Evolutionary conservation across 2,329 filamentous ascomycete species (phyloP).

Genomic region (Trichoderma endophyticum): DNA sequence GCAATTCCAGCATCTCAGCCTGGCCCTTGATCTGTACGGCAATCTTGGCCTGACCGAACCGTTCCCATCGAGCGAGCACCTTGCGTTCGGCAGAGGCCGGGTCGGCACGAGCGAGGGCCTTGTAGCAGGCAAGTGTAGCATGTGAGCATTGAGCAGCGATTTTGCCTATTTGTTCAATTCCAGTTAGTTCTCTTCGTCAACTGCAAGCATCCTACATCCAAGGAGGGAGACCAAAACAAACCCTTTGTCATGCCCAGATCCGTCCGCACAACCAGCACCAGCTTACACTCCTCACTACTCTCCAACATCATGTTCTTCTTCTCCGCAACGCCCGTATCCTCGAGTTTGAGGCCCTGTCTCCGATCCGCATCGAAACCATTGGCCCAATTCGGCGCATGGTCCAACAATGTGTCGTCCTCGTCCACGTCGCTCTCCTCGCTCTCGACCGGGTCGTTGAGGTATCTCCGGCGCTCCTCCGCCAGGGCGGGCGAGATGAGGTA

Average conservation of each 20-base stretch:
- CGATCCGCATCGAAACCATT: conserved; percentile 60
- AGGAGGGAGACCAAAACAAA: conserved; percentile 38
- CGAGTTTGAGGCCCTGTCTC: conserved; percentile 51
- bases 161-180: conserved; percentile 58
- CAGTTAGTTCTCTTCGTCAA: background rate
- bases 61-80: conserved; percentile 82
- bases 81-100: conserved; percentile 53
- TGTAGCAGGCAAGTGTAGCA: conserved; percentile 97
- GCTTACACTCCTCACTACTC: conserved; percentile 79
- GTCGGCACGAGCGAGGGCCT: conserved; percentile 63
- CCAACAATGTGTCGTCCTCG: conserved; percentile 55
- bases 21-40: conserved; percentile 85
- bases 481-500: conserved; percentile 58
- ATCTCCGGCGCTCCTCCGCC: conserved; percentile 54
- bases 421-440: conserved; percentile 68
- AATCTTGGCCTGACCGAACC: conserved; percentile 84
- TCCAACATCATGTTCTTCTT: conserved; percentile 38
- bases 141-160: conserved; percentile 94
- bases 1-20: conserved; percentile 71
- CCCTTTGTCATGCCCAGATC: conserved; percentile 98
- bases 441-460: conserved; percentile 59
- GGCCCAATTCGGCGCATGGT: conserved; percentile 66
- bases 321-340: conserved; percentile 31
- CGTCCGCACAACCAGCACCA: conserved; percentile 87
- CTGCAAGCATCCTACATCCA: background rate